A percentile compares a stretch with the other conserved stretches of the same genome.
Evolutionary conservation across 1,139 yeast species (phyloP).

Genomic region (Yamadazyma friedrichii): DNA sequence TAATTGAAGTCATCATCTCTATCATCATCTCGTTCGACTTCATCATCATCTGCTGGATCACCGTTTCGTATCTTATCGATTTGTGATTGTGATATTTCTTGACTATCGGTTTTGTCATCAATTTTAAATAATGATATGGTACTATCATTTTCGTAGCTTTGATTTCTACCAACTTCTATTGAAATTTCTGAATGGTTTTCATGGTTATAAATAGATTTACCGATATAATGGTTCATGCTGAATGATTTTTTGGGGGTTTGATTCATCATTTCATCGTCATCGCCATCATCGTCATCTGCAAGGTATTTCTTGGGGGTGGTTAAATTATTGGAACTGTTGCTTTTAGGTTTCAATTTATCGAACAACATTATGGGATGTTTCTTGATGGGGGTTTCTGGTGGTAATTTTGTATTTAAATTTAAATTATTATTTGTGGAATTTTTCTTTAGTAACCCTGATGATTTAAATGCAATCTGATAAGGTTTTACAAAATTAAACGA

Average conservation of each 20-base stretch:
- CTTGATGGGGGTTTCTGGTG: conserved; percentile 86
- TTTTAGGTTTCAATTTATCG: conserved; percentile 16
- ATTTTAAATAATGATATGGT: conserved; percentile 37
- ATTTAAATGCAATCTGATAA: conserved; percentile 77
- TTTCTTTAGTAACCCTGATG: conserved; percentile 74
- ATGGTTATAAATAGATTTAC: conserved; percentile 10
- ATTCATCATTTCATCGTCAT: no score
- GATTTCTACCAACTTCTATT: conserved; percentile 44
- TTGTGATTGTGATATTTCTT: neutral
- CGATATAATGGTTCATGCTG: conserved; percentile 2
- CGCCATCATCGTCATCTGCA: no score
- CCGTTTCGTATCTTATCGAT: neutral
- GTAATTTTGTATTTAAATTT: conserved; percentile 24
- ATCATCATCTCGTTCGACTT: conserved; percentile 1
- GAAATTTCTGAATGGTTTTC: conserved; percentile 23
- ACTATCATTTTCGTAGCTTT: conserved; percentile 26
- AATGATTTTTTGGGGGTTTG: conserved; percentile 1
- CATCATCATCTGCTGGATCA: neutral
- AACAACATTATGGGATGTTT: conserved; percentile 48
- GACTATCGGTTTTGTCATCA: conserved; percentile 7
- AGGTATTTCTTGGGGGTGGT: neutral
- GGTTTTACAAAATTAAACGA: conserved; percentile 76
- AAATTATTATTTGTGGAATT: conserved; percentile 32
- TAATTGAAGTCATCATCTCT: conserved; percentile 11
- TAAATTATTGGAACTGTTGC: neutral